These are phyloP conservation scores for Phlebopus sp. DNA, from an alignment of 1,284 basidiomycete genomes.

Conservation along the genomic window DNA sequence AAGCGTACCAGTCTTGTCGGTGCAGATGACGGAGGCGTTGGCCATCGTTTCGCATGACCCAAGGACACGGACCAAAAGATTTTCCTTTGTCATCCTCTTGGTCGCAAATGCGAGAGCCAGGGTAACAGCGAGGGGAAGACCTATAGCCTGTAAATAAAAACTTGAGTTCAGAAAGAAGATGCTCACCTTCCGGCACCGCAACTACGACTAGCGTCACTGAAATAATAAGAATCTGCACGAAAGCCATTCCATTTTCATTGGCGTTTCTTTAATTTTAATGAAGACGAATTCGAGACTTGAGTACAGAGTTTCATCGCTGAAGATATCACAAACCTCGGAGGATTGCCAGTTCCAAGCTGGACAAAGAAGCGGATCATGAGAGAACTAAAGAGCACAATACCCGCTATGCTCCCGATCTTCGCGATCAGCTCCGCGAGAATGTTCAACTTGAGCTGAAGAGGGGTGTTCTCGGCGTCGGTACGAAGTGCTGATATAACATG, in stretches of 20 bases:
- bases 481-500: conserved; percentile 58
- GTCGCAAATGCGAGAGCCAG: conserved; percentile 96
- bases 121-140: conserved; percentile 93
- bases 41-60: conserved; percentile 99
- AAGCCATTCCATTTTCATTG: conserved; percentile 85
- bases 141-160: conserved; percentile 36
- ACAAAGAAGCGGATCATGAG: conserved; percentile 96
- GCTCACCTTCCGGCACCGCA: conserved; percentile 88
- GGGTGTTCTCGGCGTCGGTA: conserved; percentile 82
- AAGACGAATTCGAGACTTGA: conserved; percentile 3
- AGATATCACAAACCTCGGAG: conserved; percentile 39
- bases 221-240: conserved; percentile 93
- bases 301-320: not conserved
- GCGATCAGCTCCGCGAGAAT: conserved; percentile 91
- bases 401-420: conserved; percentile 82
- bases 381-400: conserved; percentile 77
- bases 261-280: conserved; percentile 50
- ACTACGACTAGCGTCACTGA: conserved; percentile 95
- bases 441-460: conserved; percentile 94
- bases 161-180: conserved; percentile 1
- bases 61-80: conserved; percentile 91
- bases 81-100: conserved; percentile 94
- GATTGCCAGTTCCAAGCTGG: conserved; percentile 63
- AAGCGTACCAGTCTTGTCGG: conserved; percentile 92
- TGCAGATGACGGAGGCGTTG: conserved; percentile 94